Evolutionary conservation across 129 eudicot species (phyloP), one percentile per base, ranked within the genome.

Genomic region (Lactuca sativa): DNA sequence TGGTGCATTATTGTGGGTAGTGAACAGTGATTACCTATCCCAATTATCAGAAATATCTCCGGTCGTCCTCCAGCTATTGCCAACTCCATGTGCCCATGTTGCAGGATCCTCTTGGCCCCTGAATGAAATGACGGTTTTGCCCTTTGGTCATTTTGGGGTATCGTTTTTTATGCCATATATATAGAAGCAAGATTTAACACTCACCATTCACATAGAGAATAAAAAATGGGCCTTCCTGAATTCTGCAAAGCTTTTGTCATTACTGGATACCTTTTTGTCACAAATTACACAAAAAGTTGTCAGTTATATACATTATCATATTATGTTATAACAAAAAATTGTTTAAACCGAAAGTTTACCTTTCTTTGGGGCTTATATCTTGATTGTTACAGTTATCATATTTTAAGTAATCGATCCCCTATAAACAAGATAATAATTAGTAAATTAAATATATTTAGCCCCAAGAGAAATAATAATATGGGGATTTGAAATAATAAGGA

Each of bases 41-140:
- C 98, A 93, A 6, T 75, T 64, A 59, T 93, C 98, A 14, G 77
- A 51, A 54, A 93, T 89, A 67, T 93, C 98, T 43, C 92, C 98
- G 4, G 98, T 93, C 12, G 98, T 93, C 80, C 98, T 89, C 98
- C 98, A 93, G 75, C 98, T 93, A 76, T 93, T 93, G 73, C 93
- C 96, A 38, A 86, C 41, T 10, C 36, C 49, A 48, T 72, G 25
- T 33, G 95, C 98, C 98, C 98, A 93, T 10, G 96, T 89, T 57
- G 98, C 98, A 52, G 98, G 98, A 74, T 89, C 90, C 38, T 89
- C 88, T 66, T 81, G 74, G 30, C 98, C 98, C 98, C 98, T 93
- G 60, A 32, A 67, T 34, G 31, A 64, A 65, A 65, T 74, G 38
- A 75, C 54, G 12, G 25, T 18, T 72, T 61, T 44, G 34, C 12